A percentile compares a stretch with the other conserved stretches of the same genome.
Evolutionary conservation across 306 rosid genomes (phyloP).

Genomic region (Oemleria cerasiformis): DNA sequence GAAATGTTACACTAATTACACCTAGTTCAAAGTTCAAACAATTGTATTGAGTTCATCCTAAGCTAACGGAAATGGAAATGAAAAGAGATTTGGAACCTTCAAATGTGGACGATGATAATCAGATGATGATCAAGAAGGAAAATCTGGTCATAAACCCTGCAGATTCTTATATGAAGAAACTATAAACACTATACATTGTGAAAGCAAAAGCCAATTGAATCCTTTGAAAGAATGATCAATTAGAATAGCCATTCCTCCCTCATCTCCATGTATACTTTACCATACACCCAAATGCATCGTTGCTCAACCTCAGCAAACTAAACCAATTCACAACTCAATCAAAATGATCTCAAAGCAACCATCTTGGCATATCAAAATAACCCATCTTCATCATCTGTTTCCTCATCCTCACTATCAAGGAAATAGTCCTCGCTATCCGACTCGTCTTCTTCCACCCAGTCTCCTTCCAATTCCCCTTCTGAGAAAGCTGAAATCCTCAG

Average conservation of each 20-base stretch:
- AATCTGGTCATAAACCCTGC: neutral
- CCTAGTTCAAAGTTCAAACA: neutral
- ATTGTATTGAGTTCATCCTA: neutral
- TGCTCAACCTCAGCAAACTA: constrained; percentile 1
- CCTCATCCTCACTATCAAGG: constrained; percentile 31
- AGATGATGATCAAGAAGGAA: neutral
- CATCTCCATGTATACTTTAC: neutral
- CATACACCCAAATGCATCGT: neutral
- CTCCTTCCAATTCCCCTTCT: constrained; percentile 46
- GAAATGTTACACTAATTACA: neutral
- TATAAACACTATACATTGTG: constrained; percentile 12
- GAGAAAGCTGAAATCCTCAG: constrained; percentile 41
- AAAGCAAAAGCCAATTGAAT: neutral
- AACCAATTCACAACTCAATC: constrained; percentile 15
- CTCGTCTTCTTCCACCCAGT: constrained; percentile 32
- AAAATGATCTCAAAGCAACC: constrained; percentile 1
- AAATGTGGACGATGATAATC: constrained; percentile 7
- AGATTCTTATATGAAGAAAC: neutral
- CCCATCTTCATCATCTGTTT: constrained; percentile 36
- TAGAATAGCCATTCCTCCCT: constrained; percentile 3
- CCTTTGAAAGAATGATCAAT: constrained; percentile 1
- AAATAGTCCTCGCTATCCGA: constrained; percentile 27
- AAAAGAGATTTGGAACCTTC: constrained; percentile 12
- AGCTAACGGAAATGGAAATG: neutral
- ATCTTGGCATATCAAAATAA: constrained; percentile 34